Percentiles rank a stretch among this genome's conserved stretches.
phyloP scores from a whole-genome alignment of 129 eudicot species.

The Artemisia argyi region DNA sequence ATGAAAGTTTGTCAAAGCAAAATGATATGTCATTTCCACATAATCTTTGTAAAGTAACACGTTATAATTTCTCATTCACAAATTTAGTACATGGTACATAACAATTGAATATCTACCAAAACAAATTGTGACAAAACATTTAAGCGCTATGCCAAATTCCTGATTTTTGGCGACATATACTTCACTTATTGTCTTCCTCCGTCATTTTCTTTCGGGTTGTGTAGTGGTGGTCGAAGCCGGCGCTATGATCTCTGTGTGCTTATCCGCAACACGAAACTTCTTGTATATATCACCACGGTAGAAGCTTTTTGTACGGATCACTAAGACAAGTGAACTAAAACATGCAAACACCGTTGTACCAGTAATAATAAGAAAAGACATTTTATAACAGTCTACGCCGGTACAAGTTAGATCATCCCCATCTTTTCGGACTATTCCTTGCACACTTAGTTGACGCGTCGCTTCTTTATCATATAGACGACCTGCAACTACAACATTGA shows the following conservation, averaged over 20 bases:
- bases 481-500: constrained; percentile 61
- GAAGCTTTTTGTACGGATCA: constrained; percentile 56
- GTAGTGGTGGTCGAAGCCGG: not conserved
- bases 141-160: not conserved
- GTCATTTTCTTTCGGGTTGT: constrained; percentile 4
- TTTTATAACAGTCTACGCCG: constrained; percentile 58
- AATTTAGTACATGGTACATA: constrained; percentile 10
- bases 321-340: constrained; percentile 54
- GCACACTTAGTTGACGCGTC: constrained; percentile 37
- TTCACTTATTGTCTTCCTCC: constrained; percentile 13
- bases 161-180: constrained; percentile 2
- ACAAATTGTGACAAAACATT: not conserved
- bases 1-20: not conserved
- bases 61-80: not conserved
- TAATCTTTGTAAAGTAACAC: not conserved
- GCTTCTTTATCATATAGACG: constrained; percentile 66
- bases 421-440: constrained; percentile 39
- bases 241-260: constrained; percentile 7
- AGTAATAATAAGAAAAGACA: constrained; percentile 58
- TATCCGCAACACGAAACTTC: constrained; percentile 47
- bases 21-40: not conserved
- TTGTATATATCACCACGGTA: constrained; percentile 66
- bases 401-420: constrained; percentile 58
- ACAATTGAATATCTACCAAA: not conserved
- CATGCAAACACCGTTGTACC: constrained; percentile 47